phyloP scores from a whole-genome alignment of 768 basidiomycete genomes.

The Pilatotrama ljubarskyi region DNA sequence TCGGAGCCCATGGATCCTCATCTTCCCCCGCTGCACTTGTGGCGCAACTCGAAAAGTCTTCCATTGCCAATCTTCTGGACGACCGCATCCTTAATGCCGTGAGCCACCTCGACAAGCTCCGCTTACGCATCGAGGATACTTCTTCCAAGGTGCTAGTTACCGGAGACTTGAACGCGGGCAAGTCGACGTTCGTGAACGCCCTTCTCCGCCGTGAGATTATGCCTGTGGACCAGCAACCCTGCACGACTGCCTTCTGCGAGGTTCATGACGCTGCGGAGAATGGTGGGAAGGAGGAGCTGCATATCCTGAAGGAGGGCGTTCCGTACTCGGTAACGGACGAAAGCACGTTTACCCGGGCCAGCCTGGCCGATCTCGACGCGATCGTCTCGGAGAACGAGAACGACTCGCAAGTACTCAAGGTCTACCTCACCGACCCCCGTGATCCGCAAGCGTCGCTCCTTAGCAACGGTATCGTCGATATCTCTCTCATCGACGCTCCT shows the following conservation, averaged over 20 bases:
- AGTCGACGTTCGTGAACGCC: slow-evolving; percentile 97
- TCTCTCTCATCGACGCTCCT: slow-evolving; percentile 97
- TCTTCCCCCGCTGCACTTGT: slow-evolving; percentile 73
- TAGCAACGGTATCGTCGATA: slow-evolving; percentile 94
- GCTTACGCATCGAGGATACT: slow-evolving; percentile 83
- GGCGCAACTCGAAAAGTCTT: slow-evolving; percentile 87
- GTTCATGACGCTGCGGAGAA: slow-evolving; percentile 90
- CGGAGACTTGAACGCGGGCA: slow-evolving; percentile 97
- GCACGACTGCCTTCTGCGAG: slow-evolving; percentile 96
- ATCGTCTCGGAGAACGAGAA: slow-evolving; percentile 76
- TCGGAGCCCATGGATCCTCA: slow-evolving; percentile 70
- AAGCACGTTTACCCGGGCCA: slow-evolving; percentile 70
- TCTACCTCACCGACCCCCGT: slow-evolving; percentile 85
- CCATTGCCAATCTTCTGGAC: slow-evolving; percentile 89
- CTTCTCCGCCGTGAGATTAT: slow-evolving; percentile 87
- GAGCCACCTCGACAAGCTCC: slow-evolving; percentile 81
- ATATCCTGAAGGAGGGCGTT: slow-evolving; percentile 69
- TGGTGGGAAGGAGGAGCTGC: slow-evolving; percentile 78
- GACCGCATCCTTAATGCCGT: slow-evolving; percentile 76
- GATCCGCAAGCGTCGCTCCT: slow-evolving; percentile 80
- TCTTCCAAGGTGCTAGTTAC: slow-evolving; percentile 97
- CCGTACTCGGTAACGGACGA: slow-evolving; percentile 71
- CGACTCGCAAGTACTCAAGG: slow-evolving; percentile 74
- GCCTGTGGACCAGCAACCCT: slow-evolving; percentile 98
- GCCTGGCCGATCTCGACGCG: slow-evolving; percentile 71